phyloP scores from a whole-genome alignment of 2,329 filamentous ascomycete species.

The Paracamarosporium sp. region DNA sequence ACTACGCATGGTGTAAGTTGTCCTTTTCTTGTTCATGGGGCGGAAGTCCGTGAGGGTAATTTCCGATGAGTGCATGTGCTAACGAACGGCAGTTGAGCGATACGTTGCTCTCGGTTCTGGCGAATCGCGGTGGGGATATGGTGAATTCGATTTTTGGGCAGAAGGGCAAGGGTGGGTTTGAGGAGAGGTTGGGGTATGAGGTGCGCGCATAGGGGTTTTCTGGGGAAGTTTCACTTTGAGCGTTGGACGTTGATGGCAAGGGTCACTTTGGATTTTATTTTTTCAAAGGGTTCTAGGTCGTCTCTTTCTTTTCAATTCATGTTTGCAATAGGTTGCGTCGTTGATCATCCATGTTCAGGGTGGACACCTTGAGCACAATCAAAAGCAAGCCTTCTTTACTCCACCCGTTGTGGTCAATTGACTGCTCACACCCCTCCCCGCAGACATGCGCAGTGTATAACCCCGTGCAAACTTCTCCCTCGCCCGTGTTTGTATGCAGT shows the following conservation, averaged over 20 bases:
- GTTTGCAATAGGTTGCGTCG: too few species aligned
- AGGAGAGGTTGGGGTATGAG: constrained; percentile 32
- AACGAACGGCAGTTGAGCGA: constrained; percentile 69
- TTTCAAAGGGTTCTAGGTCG: too few species aligned
- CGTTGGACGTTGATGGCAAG: background rate
- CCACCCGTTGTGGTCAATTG: too few species aligned
- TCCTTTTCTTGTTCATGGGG: background rate
- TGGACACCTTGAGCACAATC: too few species aligned
- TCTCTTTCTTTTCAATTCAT: too few species aligned
- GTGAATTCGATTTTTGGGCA: constrained; percentile 74
- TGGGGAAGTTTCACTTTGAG: background rate
- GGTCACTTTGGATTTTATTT: too few species aligned
- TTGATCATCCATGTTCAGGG: too few species aligned
- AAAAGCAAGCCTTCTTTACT: too few species aligned
- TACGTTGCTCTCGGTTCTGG: constrained; percentile 79
- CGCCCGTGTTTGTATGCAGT: too few species aligned
- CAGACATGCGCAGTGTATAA: too few species aligned
- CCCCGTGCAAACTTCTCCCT: too few species aligned
- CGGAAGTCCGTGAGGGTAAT: constrained; percentile 6
- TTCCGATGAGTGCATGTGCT: constrained; percentile 17
- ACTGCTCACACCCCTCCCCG: too few species aligned
- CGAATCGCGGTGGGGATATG: constrained; percentile 78
- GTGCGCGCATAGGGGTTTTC: constrained; percentile 7
- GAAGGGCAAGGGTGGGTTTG: constrained; percentile 23
- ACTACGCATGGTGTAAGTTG: constrained; percentile 84